A percentile compares a stretch with the other conserved stretches of the same genome.
Conservation (phyloP, 495 filamentous ascomycete species). For the Penicillium pancosmium region DNA sequence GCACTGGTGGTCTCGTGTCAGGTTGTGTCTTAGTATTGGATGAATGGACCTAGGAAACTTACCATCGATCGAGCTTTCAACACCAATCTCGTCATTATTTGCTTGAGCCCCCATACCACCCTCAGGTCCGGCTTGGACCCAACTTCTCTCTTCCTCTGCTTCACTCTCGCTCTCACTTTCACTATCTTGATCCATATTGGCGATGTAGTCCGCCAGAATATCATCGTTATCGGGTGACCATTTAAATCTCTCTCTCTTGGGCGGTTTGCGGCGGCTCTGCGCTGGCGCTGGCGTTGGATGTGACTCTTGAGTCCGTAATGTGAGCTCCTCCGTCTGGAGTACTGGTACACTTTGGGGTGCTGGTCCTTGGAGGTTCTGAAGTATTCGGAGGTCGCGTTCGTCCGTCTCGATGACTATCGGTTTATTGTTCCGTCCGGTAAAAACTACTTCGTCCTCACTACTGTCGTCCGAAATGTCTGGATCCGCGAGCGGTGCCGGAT, state of each 20-base stretch:
- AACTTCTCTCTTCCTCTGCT: constrained; percentile 19
- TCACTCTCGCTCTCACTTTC: constrained; percentile 6
- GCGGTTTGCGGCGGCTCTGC: not conserved
- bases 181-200: constrained; percentile 56
- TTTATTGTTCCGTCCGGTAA: constrained; percentile 34
- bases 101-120: constrained; percentile 16
- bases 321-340: not conserved
- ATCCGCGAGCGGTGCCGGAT: constrained; percentile 15
- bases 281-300: not conserved
- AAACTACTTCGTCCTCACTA: constrained; percentile 51
- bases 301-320: not conserved
- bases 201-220: constrained; percentile 73
- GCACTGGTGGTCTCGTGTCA: constrained; percentile 8
- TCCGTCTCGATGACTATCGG: constrained; percentile 15
- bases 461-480: constrained; percentile 23
- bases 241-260: constrained; percentile 9
- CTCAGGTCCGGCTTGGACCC: constrained; percentile 9
- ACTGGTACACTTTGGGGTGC: not conserved
- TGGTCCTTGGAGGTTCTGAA: constrained; percentile 9
- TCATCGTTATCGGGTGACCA: constrained; percentile 45
- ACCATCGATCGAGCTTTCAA: constrained; percentile 16
- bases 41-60: not conserved
- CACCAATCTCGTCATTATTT: constrained; percentile 1
- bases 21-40: not conserved
- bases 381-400: constrained; percentile 19